These are phyloP conservation scores for Russula compacta DNA, from an alignment of 768 basidiomycete genomes.

Conservation along the genomic window DNA sequence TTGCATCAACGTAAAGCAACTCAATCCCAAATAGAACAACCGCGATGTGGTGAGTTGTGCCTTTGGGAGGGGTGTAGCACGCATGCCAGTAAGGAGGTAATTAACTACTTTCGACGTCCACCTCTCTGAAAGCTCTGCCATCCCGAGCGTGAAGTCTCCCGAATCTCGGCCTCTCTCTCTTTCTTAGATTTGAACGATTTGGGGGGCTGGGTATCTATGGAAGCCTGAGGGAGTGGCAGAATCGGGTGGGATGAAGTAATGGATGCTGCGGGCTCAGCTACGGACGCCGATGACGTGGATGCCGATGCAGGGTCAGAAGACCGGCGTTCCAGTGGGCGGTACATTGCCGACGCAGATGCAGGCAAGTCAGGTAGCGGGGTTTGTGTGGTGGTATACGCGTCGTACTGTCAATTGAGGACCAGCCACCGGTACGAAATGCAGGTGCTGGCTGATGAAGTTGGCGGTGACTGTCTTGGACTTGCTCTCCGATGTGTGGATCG, in stretches of 20 bases:
- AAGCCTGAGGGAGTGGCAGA: not conserved
- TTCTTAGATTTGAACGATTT: slow-evolving; percentile 4
- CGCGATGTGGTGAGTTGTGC: not conserved
- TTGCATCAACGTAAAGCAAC: not conserved
- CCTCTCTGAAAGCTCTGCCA: slow-evolving; percentile 22
- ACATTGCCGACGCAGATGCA: not conserved
- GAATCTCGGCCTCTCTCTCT: slow-evolving; percentile 9
- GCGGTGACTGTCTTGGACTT: not conserved
- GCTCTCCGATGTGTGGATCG: not conserved
- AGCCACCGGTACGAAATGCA: slow-evolving; percentile 52
- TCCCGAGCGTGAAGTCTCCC: slow-evolving; percentile 20
- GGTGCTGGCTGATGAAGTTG: slow-evolving; percentile 29
- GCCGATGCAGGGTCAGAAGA: slow-evolving; percentile 16
- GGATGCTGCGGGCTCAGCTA: not conserved
- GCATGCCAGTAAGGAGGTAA: not conserved
- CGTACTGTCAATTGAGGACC: slow-evolving; percentile 54
- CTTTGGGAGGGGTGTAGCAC: not conserved
- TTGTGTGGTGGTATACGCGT: slow-evolving; percentile 13
- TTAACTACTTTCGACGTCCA: slow-evolving; percentile 17
- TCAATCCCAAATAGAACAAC: not conserved
- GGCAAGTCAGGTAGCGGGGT: not conserved
- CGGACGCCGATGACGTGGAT: slow-evolving; percentile 19
- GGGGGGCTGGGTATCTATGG: not conserved
- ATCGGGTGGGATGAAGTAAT: slow-evolving; percentile 10
- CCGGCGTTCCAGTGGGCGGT: slow-evolving; percentile 9